These are phyloP conservation scores for barley (Hordeum vulgare) DNA, from an alignment of 176 grass and related monocot species.

Conservation along the genomic window MorexV3_pseudomolecules_assembly NC_058524.1:206737340-206737839, in stretches of 20 bases:
- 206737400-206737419: neutral
- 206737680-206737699: neutral
- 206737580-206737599: neutral
- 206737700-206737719: neutral
- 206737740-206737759: neutral
- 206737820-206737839: neutral
- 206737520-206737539: slow-evolving; percentile 3
- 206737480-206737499: neutral
- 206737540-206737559: neutral
- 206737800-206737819: neutral
- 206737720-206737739: neutral
- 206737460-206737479: neutral
- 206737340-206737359: neutral
- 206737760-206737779: neutral
- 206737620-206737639: neutral
- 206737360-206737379: neutral
- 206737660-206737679: neutral
- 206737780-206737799: neutral
- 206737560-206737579: neutral
- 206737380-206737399: neutral
- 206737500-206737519: neutral
- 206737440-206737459: neutral
- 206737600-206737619: neutral
- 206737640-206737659: neutral
- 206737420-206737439: no score